A percentile compares a stretch with the other conserved stretches of the same genome.
Evolutionary conservation across 495 filamentous ascomycete species (phyloP).

Genomic region (Neurospora discreta): DNA sequence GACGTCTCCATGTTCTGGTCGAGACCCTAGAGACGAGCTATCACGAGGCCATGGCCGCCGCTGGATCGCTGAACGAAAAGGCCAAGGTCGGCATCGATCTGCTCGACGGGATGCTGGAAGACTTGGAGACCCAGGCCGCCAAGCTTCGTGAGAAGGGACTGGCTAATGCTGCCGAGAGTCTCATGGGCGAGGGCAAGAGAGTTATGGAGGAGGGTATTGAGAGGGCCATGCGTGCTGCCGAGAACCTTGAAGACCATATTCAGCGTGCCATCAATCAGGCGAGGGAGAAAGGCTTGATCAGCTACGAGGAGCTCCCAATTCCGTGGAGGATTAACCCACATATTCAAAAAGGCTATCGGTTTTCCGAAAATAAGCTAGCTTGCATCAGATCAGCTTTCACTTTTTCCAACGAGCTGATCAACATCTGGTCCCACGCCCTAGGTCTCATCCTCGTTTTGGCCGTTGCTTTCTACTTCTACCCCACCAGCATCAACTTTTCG

Average conservation of each 20-base stretch:
- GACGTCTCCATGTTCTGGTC: conserved; percentile 77
- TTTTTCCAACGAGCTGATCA: conserved; percentile 86
- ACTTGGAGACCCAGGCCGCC: conserved; percentile 74
- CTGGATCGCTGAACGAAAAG: conserved; percentile 83
- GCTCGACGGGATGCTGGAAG: conserved; percentile 69
- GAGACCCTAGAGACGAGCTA: conserved; percentile 90
- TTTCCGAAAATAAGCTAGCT: conserved; percentile 75
- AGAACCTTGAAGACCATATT: conserved; percentile 65
- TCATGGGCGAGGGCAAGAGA: conserved; percentile 58
- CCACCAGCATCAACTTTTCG: conserved; percentile 70
- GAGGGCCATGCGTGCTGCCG: conserved; percentile 63
- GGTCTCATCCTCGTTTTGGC: conserved; percentile 78
- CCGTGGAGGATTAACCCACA: conserved; percentile 95
- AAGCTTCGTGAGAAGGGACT: conserved; percentile 44
- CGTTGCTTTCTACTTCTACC: conserved; percentile 96
- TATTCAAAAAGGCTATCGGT: conserved; percentile 84
- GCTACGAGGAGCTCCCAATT: conserved; percentile 78
- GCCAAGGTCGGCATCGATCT: conserved; percentile 76
- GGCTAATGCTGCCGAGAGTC: conserved; percentile 56
- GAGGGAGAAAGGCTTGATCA: conserved; percentile 69
- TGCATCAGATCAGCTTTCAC: conserved; percentile 75
- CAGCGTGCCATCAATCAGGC: conserved; percentile 70
- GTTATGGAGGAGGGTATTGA: conserved; percentile 81
- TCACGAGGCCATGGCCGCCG: conserved; percentile 73
- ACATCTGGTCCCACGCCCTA: conserved; percentile 94